A percentile compares a stretch with the other conserved stretches of the same genome.
phyloP scores from a whole-genome alignment of 1,284 basidiomycete species.

The Volvariella volvacea region DNA sequence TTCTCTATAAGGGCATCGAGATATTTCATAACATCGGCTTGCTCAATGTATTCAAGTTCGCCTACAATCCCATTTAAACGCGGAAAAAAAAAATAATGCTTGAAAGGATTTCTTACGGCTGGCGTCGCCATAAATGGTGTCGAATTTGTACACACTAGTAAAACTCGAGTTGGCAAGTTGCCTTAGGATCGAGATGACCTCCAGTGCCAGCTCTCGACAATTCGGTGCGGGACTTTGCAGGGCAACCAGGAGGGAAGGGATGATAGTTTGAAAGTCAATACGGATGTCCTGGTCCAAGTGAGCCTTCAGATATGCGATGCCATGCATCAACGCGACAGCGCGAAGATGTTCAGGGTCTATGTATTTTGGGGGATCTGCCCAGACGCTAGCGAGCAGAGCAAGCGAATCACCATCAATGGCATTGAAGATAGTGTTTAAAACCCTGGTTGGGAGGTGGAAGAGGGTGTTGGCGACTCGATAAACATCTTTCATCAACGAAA shows the following conservation, averaged over 20 bases:
- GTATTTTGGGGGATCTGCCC: constrained; percentile 31
- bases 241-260: constrained; percentile 73
- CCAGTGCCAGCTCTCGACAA: constrained; percentile 60
- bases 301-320: constrained; percentile 75
- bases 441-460: constrained; percentile 31
- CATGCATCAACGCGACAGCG: constrained; percentile 51
- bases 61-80: constrained; percentile 29
- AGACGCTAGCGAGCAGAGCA: constrained; percentile 75
- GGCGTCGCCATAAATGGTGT: constrained; percentile 71
- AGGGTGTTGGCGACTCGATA: constrained; percentile 58
- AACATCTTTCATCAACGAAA: constrained; percentile 48
- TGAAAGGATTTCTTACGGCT: constrained; percentile 43
- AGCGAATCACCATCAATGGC: constrained; percentile 67
- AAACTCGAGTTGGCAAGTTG: constrained; percentile 38
- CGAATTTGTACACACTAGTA: constrained; percentile 72
- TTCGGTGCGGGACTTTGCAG: constrained; percentile 48
- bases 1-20: constrained; percentile 47
- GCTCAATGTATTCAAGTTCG: constrained; percentile 71
- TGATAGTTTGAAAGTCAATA: constrained; percentile 80
- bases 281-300: constrained; percentile 39
- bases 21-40: constrained; percentile 66
- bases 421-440: constrained; percentile 65
- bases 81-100: constrained; percentile 4
- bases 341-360: constrained; percentile 22
- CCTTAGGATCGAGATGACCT: constrained; percentile 49